Evolutionary conservation across 805 yeast species (phyloP).

Genomic region (Ogataea siamensis): DNA sequence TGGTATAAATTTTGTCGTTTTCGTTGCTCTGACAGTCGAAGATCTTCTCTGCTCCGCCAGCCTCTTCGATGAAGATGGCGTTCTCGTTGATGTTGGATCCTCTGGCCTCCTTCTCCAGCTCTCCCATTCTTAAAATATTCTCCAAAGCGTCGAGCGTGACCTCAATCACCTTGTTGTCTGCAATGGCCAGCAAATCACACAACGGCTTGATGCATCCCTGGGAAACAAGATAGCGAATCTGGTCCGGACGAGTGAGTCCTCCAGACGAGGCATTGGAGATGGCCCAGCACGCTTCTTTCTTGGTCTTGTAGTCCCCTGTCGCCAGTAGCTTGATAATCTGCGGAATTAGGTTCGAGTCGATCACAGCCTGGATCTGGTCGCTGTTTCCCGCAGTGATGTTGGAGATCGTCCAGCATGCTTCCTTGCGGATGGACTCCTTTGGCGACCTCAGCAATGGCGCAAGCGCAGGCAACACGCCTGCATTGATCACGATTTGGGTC

Average conservation of each 20-base stretch:
- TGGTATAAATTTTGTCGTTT: slow-evolving; percentile 88
- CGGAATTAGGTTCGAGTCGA: slow-evolving; percentile 91
- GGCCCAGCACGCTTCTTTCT: slow-evolving; percentile 99
- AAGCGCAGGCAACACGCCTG: slow-evolving; percentile 86
- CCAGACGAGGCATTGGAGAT: slow-evolving; percentile 97
- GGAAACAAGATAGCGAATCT: slow-evolving; percentile 84
- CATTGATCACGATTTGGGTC: slow-evolving; percentile 91
- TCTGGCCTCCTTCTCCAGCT: slow-evolving; percentile 77
- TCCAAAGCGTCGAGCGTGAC: slow-evolving; percentile 94
- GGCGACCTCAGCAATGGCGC: slow-evolving; percentile 75
- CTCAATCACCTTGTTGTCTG: slow-evolving; percentile 89
- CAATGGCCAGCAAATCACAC: slow-evolving; percentile 85
- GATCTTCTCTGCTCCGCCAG: slow-evolving; percentile 97
- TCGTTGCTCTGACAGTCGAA: slow-evolving; percentile 88
- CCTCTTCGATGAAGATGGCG: slow-evolving; percentile 92
- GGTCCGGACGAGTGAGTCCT: slow-evolving; percentile 87
- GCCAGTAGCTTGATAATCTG: slow-evolving; percentile 75
- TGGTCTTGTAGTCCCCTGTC: slow-evolving; percentile 90
- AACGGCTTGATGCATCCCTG: slow-evolving; percentile 98
- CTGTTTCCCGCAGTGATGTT: slow-evolving; percentile 97
- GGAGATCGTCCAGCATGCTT: slow-evolving; percentile 98
- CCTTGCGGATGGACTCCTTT: slow-evolving; percentile 91
- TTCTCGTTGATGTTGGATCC: slow-evolving; percentile 74
- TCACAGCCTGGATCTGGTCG: slow-evolving; percentile 94
- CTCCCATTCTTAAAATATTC: slow-evolving; percentile 92